A percentile compares a stretch with the other conserved stretches of the same genome.
Conservation (phyloP, 2,329 filamentous ascomycete genomes). For the Colletotrichum spinosum region DNA sequence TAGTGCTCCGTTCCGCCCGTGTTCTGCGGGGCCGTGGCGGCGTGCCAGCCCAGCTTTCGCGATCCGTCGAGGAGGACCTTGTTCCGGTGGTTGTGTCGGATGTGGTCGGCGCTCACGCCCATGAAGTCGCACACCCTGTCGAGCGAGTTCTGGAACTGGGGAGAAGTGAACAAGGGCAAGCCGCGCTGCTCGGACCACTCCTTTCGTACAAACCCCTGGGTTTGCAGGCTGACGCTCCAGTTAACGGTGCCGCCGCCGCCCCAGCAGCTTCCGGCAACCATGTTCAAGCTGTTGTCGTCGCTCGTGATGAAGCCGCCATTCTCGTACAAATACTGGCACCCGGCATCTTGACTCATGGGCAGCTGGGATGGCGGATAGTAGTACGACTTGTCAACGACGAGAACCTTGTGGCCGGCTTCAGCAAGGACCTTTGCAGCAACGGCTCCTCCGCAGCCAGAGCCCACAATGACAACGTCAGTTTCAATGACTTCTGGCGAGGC, state of each 20-base stretch:
- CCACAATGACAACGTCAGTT: conserved; percentile 86
- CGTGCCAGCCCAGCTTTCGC: conserved; percentile 77
- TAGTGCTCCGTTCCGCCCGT: conserved; percentile 79
- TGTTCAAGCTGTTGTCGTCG: conserved; percentile 67
- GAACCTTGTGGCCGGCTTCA: conserved; percentile 78
- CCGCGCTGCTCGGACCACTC: conserved; percentile 80
- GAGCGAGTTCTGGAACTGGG: conserved; percentile 80
- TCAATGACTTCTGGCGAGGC: conserved; percentile 68
- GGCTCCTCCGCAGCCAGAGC: conserved; percentile 87
- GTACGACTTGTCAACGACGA: conserved; percentile 87
- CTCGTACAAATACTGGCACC: conserved; percentile 74
- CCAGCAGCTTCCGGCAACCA: conserved; percentile 79
- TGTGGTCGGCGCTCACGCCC: conserved; percentile 75
- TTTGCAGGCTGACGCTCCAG: conserved; percentile 76
- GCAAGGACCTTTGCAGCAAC: conserved; percentile 85
- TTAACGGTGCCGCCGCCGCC: conserved; percentile 91
- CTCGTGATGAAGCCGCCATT: conserved; percentile 68
- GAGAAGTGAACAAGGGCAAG: conserved; percentile 78
- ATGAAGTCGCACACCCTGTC: conserved; percentile 84
- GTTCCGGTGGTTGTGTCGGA: conserved; percentile 81
- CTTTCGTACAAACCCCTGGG: conserved; percentile 79
- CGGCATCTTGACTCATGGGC: conserved; percentile 77
- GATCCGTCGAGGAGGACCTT: conserved; percentile 79
- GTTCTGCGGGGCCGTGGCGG: conserved; percentile 81
- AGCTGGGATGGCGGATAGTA: conserved; percentile 78